These are phyloP conservation scores for Cercospora sp. DNA, from an alignment of 2,329 filamentous ascomycete genomes.

Conservation along the genomic window DNA sequence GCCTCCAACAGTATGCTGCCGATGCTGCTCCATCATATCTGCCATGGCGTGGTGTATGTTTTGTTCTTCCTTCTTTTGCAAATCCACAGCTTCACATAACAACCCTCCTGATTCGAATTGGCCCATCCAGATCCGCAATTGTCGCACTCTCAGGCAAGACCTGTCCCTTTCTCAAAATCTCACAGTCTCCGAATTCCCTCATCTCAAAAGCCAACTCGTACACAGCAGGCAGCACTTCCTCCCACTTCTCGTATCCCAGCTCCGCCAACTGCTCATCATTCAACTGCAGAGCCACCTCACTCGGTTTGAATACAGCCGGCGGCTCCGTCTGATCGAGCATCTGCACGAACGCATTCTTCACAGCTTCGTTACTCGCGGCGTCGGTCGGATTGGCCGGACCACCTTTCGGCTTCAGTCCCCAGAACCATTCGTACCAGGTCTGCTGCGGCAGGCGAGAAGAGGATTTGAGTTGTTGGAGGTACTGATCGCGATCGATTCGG, in stretches of 20 bases:
- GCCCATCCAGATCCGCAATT: conserved; percentile 46
- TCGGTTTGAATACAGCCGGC: conserved; percentile 54
- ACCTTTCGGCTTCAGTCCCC: conserved; percentile 10
- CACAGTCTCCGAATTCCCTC: conserved; percentile 47
- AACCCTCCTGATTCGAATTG: conserved; percentile 44
- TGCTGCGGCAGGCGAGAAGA: conserved; percentile 24
- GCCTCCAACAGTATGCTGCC: not conserved
- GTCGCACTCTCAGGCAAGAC: conserved; percentile 40
- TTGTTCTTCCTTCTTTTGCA: not conserved
- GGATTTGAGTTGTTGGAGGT: conserved; percentile 22
- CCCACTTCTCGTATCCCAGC: conserved; percentile 44
- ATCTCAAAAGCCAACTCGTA: conserved; percentile 49
- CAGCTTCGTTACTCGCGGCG: conserved; percentile 30
- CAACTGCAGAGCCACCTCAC: conserved; percentile 50
- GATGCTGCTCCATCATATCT: not conserved
- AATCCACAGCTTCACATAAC: conserved; percentile 10
- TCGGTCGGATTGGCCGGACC: conserved; percentile 28
- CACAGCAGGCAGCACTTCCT: conserved; percentile 49
- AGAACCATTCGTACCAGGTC: conserved; percentile 31
- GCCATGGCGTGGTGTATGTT: not conserved
- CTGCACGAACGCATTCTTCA: conserved; percentile 31
- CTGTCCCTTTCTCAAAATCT: conserved; percentile 51
- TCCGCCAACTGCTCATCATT: conserved; percentile 42
- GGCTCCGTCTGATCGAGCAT: conserved; percentile 37
- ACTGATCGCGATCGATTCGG: conserved; percentile 27